Conservation (phyloP, 148 eudicot species). For the Dysphania ambrosioides region DNA sequence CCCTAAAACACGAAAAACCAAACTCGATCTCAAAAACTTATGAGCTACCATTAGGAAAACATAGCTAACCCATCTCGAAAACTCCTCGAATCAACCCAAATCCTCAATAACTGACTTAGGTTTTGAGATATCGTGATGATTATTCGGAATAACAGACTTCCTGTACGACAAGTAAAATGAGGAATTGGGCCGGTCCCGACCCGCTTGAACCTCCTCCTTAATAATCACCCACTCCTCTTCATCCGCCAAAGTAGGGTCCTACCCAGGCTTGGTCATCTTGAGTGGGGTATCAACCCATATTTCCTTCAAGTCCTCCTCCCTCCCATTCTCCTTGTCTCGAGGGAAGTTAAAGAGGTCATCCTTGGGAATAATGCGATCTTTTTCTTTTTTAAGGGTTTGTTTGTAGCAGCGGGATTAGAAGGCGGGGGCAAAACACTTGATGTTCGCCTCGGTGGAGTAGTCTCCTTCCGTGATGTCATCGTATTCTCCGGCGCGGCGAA, state of each 20-base stretch:
- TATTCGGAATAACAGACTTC: slow-evolving; percentile 63
- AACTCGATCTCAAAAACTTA: too few species aligned
- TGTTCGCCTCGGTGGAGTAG: slow-evolving; percentile 37
- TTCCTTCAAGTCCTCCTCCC: slow-evolving; percentile 70
- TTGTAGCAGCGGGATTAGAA: slow-evolving; percentile 31
- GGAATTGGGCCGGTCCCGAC: slow-evolving; percentile 63
- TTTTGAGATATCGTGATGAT: slow-evolving; percentile 46
- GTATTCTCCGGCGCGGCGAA: slow-evolving; percentile 25
- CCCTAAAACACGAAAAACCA: background rate
- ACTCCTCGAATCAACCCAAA: slow-evolving; percentile 84
- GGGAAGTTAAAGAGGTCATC: slow-evolving; percentile 65
- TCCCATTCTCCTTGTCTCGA: slow-evolving; percentile 59
- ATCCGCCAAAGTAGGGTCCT: slow-evolving; percentile 74
- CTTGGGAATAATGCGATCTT: background rate
- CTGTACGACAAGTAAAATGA: slow-evolving; percentile 78
- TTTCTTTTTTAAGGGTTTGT: slow-evolving; percentile 22
- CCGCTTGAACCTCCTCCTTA: slow-evolving; percentile 41
- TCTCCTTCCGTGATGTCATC: slow-evolving; percentile 27
- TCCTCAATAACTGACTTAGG: slow-evolving; percentile 70
- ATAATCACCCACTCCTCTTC: slow-evolving; percentile 49
- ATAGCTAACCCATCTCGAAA: slow-evolving; percentile 84
- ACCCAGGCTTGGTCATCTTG: slow-evolving; percentile 52
- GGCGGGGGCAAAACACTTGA: slow-evolving; percentile 29
- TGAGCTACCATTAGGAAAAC: slow-evolving; percentile 75
- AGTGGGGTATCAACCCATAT: slow-evolving; percentile 71